A percentile compares a stretch with the other conserved stretches of the same genome.
These are phyloP conservation scores for Rhodotorula mucilaginosa DNA, from an alignment of 1,284 basidiomycete genomes.

Conservation along the genomic window DNA sequence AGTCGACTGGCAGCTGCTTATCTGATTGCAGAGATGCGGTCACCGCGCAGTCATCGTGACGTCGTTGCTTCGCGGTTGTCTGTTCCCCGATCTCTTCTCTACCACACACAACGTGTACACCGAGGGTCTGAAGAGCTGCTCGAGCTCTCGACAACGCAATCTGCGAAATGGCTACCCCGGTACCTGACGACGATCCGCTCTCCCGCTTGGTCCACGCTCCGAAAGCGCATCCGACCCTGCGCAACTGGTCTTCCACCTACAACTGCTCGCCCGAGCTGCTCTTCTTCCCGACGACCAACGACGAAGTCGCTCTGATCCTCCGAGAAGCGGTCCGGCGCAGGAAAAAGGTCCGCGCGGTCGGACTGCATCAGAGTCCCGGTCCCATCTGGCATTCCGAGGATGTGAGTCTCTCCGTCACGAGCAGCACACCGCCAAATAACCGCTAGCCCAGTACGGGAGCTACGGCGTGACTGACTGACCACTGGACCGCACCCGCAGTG, in stretches of 20 bases:
- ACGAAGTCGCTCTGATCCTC: background rate
- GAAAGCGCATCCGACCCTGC: background rate
- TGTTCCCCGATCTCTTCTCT: too few species aligned
- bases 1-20: too few species aligned
- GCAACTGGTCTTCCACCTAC: slow-evolving; percentile 16
- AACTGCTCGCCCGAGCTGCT: slow-evolving; percentile 7
- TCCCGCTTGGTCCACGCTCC: background rate
- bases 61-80: too few species aligned
- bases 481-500: background rate
- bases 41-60: too few species aligned
- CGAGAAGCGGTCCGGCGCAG: background rate
- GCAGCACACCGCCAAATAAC: too few species aligned
- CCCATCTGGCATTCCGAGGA: slow-evolving; percentile 8
- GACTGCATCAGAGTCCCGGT: slow-evolving; percentile 3
- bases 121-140: too few species aligned
- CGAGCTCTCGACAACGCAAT: too few species aligned
- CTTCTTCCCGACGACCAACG: slow-evolving; percentile 1
- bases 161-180: background rate
- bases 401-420: background rate
- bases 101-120: too few species aligned
- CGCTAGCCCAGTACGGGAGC: too few species aligned
- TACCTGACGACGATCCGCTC: background rate
- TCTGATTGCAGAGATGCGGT: too few species aligned
- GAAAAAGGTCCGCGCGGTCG: slow-evolving; percentile 3
- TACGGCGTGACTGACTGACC: background rate